These are phyloP conservation scores for Balakata baccata DNA, from an alignment of 345 rosid genomes.

Conservation along the genomic window DNA sequence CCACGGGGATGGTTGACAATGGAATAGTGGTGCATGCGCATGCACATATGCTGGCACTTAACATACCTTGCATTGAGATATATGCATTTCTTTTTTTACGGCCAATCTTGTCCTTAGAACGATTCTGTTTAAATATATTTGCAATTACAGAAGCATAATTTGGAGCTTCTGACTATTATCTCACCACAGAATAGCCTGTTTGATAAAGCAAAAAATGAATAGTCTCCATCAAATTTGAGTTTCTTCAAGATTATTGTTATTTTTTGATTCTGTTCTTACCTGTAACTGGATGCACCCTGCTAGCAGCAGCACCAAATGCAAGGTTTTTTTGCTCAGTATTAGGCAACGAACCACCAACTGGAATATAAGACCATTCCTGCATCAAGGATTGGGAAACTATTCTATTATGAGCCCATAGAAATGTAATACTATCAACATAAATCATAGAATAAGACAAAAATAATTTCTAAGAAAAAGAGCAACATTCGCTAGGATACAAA, in stretches of 20 bases:
- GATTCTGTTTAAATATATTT: constrained; percentile 47
- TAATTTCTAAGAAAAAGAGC: neutral
- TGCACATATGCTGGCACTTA: neutral
- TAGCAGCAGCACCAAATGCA: constrained; percentile 96
- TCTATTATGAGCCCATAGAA: constrained; percentile 5
- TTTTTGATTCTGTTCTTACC: constrained; percentile 39
- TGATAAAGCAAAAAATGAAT: constrained; percentile 8
- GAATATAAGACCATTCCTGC: constrained; percentile 98
- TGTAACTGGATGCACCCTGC: constrained; percentile 98
- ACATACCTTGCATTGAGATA: constrained; percentile 80
- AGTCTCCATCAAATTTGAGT: constrained; percentile 13
- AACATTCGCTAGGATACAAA: neutral
- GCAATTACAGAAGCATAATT: constrained; percentile 82
- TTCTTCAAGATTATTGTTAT: constrained; percentile 14
- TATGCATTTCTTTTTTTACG: constrained; percentile 34
- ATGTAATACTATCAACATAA: constrained; percentile 9
- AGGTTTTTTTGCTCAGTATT: constrained; percentile 86
- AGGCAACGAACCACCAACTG: constrained; percentile 96
- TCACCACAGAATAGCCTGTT: constrained; percentile 92
- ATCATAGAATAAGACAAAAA: neutral
- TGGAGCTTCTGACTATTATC: constrained; percentile 96
- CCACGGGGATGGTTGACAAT: neutral
- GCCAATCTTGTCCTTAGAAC: constrained; percentile 31
- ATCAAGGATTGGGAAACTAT: constrained; percentile 14
- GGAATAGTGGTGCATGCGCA: neutral